Evolutionary conservation across 2,329 filamentous ascomycete species (phyloP), one percentile per base, ranked within the genome.

Genomic region (Knoxdaviesia capensis): DNA sequence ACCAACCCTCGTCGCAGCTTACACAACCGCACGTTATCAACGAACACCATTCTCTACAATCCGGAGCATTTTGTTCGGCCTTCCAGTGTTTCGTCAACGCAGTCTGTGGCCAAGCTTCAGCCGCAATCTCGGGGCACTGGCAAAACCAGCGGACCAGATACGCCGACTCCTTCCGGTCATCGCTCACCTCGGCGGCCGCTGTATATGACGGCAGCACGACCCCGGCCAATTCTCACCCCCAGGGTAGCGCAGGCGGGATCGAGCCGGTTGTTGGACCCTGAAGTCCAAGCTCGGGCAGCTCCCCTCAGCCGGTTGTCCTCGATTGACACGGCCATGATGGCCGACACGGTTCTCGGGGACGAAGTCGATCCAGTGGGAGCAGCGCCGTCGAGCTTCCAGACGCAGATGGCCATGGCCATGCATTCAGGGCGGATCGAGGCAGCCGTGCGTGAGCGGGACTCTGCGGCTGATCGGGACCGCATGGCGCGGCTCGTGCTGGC

Each of bases 401-500:
- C 81, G 1, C 80, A 88, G 53, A 78, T 90, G 71, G 78, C 74
- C 6, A 74, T 80, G 62, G 78, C 77, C 0, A 71, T 75, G 40
- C 76, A 77, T 51, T 38, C 43, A 7, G 66, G 67, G 55, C 59
- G 66, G 36, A 59, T 55, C 9, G 20, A 58, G 76, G 42, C 70
- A 69, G 50, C 59, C 55, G 11, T 54, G 55, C 32, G 60, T 55
- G 32, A 56, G 55, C 35, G 49, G 2, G 40, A 50, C 32, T 59
- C 63, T 39, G 45, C 55, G 4, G 58, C 54, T 43, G 63, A 65
- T 66, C 72, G 56, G 29, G 79, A 83, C 52, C 72, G 81, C 36
- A 80, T 87, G 70, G 77, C 78, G 49, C 73, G 84, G 43, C 69
- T 94, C 38, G 80, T 94, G 59, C 64, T 94, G 38, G 84, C 85